phyloP scores from a whole-genome alignment of 176 grass and related monocot genomes.

The Zizania latifolia region DNA sequence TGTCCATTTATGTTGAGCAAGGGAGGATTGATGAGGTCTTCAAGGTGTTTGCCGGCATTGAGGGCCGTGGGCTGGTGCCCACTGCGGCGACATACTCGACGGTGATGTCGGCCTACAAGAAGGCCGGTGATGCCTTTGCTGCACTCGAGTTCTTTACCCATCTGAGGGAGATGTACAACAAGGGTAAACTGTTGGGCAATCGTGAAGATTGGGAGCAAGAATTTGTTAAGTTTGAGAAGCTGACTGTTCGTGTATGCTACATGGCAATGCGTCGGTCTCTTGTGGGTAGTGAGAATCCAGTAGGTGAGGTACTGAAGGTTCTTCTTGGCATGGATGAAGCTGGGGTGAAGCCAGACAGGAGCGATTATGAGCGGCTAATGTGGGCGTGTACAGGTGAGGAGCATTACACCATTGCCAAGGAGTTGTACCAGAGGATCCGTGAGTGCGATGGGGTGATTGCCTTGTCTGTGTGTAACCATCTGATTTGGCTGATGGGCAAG shows the following conservation, averaged over 20 bases:
- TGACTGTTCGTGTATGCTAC: slow-evolving; percentile 37
- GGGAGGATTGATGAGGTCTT: slow-evolving; percentile 46
- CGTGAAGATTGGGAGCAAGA: slow-evolving; percentile 52
- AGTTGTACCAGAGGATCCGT: slow-evolving; percentile 70
- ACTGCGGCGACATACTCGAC: slow-evolving; percentile 59
- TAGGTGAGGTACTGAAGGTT: slow-evolving; percentile 50
- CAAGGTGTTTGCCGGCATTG: slow-evolving; percentile 40
- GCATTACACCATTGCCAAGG: slow-evolving; percentile 67
- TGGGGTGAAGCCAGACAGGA: slow-evolving; percentile 17
- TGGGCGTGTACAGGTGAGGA: slow-evolving; percentile 74
- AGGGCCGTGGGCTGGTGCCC: slow-evolving; percentile 49
- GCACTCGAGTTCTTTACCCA: slow-evolving; percentile 49
- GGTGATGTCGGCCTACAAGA: slow-evolving; percentile 65
- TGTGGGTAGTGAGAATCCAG: slow-evolving; percentile 35
- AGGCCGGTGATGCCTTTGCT: slow-evolving; percentile 45
- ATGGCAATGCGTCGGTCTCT: slow-evolving; percentile 56
- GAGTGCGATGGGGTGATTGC: slow-evolving; percentile 43
- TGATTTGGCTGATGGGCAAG: slow-evolving; percentile 86
- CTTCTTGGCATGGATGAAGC: slow-evolving; percentile 58
- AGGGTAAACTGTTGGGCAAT: slow-evolving; percentile 40
- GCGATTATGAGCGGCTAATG: slow-evolving; percentile 53
- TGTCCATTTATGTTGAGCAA: slow-evolving; percentile 66
- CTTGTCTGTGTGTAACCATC: slow-evolving; percentile 76
- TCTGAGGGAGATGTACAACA: slow-evolving; percentile 54
- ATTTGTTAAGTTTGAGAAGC: slow-evolving; percentile 61